Percentiles rank a stretch among this genome's conserved stretches.
These are phyloP conservation scores for Clathrospora elynae DNA, from an alignment of 2,329 filamentous ascomycete genomes.

Conservation along the genomic window DNA sequence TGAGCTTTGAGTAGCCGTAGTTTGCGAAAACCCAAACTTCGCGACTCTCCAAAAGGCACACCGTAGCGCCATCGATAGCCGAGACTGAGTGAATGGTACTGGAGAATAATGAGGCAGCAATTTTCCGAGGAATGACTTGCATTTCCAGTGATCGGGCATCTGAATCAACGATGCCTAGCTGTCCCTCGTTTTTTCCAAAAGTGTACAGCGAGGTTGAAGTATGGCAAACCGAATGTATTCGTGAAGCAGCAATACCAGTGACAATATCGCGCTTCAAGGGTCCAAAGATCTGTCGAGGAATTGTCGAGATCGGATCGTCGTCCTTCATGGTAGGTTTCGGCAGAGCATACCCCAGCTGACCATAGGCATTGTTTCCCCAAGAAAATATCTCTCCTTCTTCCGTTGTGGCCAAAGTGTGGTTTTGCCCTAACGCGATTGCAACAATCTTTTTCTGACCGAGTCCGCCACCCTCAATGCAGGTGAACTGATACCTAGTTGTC, in stretches of 20 bases:
- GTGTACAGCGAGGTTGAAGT: conserved; percentile 82
- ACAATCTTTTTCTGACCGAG: conserved; percentile 74
- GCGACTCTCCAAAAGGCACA: conserved; percentile 80
- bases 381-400: conserved; percentile 90
- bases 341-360: conserved; percentile 83
- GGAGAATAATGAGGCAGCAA: conserved; percentile 81
- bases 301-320: conserved; percentile 80
- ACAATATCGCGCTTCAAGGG: conserved; percentile 84
- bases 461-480: conserved; percentile 75
- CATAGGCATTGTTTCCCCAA: conserved; percentile 87
- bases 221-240: conserved; percentile 88
- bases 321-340: conserved; percentile 71
- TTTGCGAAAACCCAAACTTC: conserved; percentile 95
- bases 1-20: conserved; percentile 90
- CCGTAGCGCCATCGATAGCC: conserved; percentile 88
- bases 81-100: conserved; percentile 76
- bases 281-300: conserved; percentile 88
- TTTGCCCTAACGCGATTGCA: conserved; percentile 84
- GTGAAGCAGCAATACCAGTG: conserved; percentile 82
- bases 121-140: conserved; percentile 81
- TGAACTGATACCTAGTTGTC: conserved; percentile 84
- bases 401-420: conserved; percentile 85
- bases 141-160: conserved; percentile 87
- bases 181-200: conserved; percentile 94
- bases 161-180: conserved; percentile 91